Base-by-base conservation (phyloP, 768 basidiomycete species). In the Cystofilobasidium capitatum region DNA sequence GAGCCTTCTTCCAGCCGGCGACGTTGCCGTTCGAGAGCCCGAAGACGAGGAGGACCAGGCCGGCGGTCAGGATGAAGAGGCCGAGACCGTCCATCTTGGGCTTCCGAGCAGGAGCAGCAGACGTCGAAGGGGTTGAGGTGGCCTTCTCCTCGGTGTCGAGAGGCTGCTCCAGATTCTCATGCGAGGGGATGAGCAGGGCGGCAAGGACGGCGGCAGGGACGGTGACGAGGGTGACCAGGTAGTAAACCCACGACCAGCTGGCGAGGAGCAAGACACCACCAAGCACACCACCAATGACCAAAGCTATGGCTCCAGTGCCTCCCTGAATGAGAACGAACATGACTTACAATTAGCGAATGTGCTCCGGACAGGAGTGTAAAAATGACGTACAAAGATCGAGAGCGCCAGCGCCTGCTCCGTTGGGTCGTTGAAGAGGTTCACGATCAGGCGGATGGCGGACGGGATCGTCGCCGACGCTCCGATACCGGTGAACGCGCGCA, bases 401-500 rank as follows among this genome's bases (percentile, higher is more conserved):
- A 63, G 49, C n/a, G 62, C 62, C 14, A 44, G 31, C 6, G 47
- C 24, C 10, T 71, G 65, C 40, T 75, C 72, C 22, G 69, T 36
- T 7, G 61, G 69, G 22, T 69, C 64, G 47, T 51, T 51, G 64
- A 73, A 75, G 0, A 72, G 65, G 5, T 69, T 51, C 26, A 62
- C 54, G 65, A 75, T 75, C 12, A 75, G 57, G 3, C 71, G 57
- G 33, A 66, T 71, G 0, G 82, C 80, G 3, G 82, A 81, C 4
- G 83, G 83, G 42, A 83, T 79, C 12, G 81, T 81, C 76, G 83
- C 74, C 1, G 82, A 78, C 24, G 81, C 82, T 16, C 78, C 81
- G 78, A 76, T 70, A 16, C 84, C 84, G 69, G 77, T 80, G 6
- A 85, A 61, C 2, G 81, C 83, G 71, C 84, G 78, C 0, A 85